Base-by-base conservation (phyloP, 345 rosid genomes). In the Brassica incana region DNA sequence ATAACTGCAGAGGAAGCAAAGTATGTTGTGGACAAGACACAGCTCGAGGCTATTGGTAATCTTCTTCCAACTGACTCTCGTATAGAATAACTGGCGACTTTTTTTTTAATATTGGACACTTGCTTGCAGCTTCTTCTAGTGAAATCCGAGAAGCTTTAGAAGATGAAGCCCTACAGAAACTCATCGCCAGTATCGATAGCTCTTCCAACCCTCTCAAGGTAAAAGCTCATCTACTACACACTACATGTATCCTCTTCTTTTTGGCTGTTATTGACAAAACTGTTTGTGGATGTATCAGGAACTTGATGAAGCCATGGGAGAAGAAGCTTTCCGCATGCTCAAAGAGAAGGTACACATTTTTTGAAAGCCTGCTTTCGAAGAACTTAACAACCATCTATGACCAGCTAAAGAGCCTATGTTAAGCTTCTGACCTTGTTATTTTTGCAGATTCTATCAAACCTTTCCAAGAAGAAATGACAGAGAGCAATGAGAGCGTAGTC, bases 1-100 rank as follows among this genome's bases (percentile, higher is more conserved):
- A 88, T 33, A 8, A 8, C 8, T 43, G 14, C 83, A 71, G 89
- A 84, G 54, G 85, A 81, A 62, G 84, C 84, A 9, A 80, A 77
- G 43, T 77, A 79, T 73, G 82, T 88, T 68, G 70, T 92, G 59
- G 86, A 74, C 50, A 85, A 81, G 74, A 35, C 72, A 71, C 89
- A 91, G 64, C 67, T 90, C 18, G 83, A 86, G 77, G 88, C 91
- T 43, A 81, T 92, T 56, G 97, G 97, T 92, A 86, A 76, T 18
- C 3, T 62, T 48, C 35, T 52, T 64, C 29, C 30, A 8, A 36
- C 78, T 67, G 8, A 18, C n/a, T 66, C 66, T 71, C 8, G 20
- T 20, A 20, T 54, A 40, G 5, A 32, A n/a, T 71, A 8, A 11
- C 14, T 29, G 50, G 16, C 11, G 1, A 66, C 15, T 5, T 33